Evolutionary conservation across 2,329 filamentous ascomycete species (phyloP).

Genomic region (Ophiostoma tasmaniense): DNA sequence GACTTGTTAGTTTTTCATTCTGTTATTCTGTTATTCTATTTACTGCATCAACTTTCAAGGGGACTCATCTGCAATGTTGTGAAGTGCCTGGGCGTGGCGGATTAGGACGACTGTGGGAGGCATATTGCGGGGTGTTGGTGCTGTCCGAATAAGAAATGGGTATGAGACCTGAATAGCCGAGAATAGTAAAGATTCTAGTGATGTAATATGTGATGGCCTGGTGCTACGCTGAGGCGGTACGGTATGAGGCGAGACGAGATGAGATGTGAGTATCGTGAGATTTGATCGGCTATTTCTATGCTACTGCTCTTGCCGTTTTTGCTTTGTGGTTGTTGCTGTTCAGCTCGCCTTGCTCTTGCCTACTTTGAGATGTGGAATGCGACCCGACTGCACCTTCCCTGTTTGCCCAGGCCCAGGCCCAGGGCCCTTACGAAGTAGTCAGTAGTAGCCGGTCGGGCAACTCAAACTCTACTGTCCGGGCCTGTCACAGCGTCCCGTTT

Average conservation of each 20-base stretch:
- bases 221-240: neutral
- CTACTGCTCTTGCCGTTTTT: neutral
- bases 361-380: neutral
- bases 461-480: neutral
- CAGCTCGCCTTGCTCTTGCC: neutral
- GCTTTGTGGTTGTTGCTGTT: neutral
- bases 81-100: constrained; percentile 72
- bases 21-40: no score
- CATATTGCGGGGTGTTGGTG: constrained; percentile 30
- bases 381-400: neutral
- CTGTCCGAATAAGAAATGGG: neutral
- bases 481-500: neutral
- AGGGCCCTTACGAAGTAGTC: neutral
- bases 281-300: neutral
- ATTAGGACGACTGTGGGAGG: constrained; percentile 64
- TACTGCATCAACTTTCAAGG: no score
- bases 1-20: constrained; percentile 21
- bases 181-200: neutral
- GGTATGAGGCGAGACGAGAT: neutral
- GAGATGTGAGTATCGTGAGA: constrained; percentile 2
- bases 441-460: neutral
- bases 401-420: neutral
- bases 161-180: neutral
- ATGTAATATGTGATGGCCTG: neutral
- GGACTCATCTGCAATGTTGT: constrained; percentile 45